Percentiles rank a stretch among this genome's conserved stretches.
phyloP scores from a whole-genome alignment of 2,329 filamentous ascomycete genomes.

The Emmonsiellopsis sp. region DNA sequence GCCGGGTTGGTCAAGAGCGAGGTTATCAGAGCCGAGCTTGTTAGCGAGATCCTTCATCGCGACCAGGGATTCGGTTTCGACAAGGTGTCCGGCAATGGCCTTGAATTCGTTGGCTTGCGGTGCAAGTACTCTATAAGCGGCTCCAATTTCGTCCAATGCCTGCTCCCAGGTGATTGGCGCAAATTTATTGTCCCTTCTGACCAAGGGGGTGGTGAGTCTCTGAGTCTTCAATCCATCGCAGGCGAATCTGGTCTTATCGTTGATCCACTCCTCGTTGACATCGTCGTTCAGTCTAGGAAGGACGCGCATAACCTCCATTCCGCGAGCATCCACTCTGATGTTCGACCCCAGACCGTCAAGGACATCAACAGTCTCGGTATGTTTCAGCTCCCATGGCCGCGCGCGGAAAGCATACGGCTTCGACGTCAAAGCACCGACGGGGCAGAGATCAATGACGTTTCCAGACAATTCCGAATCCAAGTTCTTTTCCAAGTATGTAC shows the following conservation, averaged over 20 bases:
- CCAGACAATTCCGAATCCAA: slow-evolving; percentile 91
- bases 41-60: slow-evolving; percentile 97
- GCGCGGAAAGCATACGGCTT: slow-evolving; percentile 98
- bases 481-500: slow-evolving; percentile 91
- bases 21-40: slow-evolving; percentile 90
- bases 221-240: slow-evolving; percentile 96
- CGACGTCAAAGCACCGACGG: slow-evolving; percentile 89
- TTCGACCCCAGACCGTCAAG: slow-evolving; percentile 88
- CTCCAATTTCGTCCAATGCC: slow-evolving; percentile 76
- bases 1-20: slow-evolving; percentile 81
- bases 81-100: slow-evolving; percentile 80
- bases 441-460: slow-evolving; percentile 97
- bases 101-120: slow-evolving; percentile 94
- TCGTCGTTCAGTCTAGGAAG: slow-evolving; percentile 91
- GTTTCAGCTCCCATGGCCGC: slow-evolving; percentile 92
- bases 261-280: slow-evolving; percentile 99
- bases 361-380: slow-evolving; percentile 92
- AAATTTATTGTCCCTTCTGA: slow-evolving; percentile 83
- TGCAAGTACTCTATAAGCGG: slow-evolving; percentile 68
- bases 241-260: slow-evolving; percentile 94
- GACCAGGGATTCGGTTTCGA: slow-evolving; percentile 86
- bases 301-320: slow-evolving; percentile 92
- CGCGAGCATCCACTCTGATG: slow-evolving; percentile 86
- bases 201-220: slow-evolving; percentile 81
- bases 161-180: slow-evolving; percentile 93